A percentile compares a stretch with the other conserved stretches of the same genome.
These are phyloP conservation scores for Bjerkandera adusta DNA, from an alignment of 1,284 basidiomycete species.

Conservation along the genomic window DNA sequence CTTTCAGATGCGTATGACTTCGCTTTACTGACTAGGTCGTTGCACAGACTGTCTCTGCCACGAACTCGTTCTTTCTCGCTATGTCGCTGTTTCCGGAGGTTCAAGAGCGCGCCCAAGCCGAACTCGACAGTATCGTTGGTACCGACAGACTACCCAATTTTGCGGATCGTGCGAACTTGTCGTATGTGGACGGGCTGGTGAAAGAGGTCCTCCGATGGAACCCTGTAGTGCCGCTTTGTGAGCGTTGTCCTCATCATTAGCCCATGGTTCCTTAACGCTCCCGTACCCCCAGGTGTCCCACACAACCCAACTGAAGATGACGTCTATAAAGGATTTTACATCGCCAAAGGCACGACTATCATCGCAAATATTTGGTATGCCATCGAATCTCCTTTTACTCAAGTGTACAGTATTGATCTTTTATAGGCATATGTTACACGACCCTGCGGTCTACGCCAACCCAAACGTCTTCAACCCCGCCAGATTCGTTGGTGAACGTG, in stretches of 20 bases:
- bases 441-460: constrained; percentile 24
- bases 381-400: constrained; percentile 16
- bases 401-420: not conserved
- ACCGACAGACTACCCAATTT: constrained; percentile 12
- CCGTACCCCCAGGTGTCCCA: constrained; percentile 12
- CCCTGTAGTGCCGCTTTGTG: constrained; percentile 20
- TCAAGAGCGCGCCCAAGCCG: constrained; percentile 10
- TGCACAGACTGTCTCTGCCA: not conserved
- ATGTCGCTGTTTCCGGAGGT: constrained; percentile 13
- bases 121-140: constrained; percentile 16
- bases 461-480: constrained; percentile 30
- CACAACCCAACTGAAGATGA: constrained; percentile 29
- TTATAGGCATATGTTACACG: constrained; percentile 15
- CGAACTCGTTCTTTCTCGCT: constrained; percentile 13
- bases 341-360: constrained; percentile 29
- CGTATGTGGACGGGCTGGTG: constrained; percentile 25
- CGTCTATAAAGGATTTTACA: constrained; percentile 26
- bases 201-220: constrained; percentile 23
- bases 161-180: constrained; percentile 8
- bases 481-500: constrained; percentile 15
- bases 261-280: not conserved
- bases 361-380: constrained; percentile 21
- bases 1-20: not conserved
- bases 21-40: not conserved
- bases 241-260: too few relatives aligned